Evolutionary conservation across 2,329 filamentous ascomycete species (phyloP).

Genomic region (Fonsecaea pugnacius): DNA sequence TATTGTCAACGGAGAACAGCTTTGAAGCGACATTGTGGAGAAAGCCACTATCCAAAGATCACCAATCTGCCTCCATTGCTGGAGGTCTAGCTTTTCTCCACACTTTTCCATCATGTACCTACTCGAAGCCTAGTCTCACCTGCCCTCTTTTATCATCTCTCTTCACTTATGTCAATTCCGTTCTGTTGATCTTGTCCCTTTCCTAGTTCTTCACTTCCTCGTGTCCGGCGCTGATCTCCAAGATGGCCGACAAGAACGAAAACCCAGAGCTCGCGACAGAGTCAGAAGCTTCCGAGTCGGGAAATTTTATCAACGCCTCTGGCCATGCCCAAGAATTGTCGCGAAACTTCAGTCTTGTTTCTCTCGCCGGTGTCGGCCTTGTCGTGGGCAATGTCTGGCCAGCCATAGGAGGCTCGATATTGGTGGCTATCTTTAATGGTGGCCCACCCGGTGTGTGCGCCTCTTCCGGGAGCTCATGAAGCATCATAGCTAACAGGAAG

Average conservation of each 20-base stretch:
- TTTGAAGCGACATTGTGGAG: not conserved
- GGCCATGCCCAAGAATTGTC: conserved; percentile 67
- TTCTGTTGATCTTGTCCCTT: not conserved
- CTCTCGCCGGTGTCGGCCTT: conserved; percentile 63
- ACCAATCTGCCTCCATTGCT: not conserved
- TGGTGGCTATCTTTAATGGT: conserved; percentile 36
- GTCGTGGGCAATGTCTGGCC: conserved; percentile 69
- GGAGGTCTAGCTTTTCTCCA: not conserved
- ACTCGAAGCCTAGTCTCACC: not conserved
- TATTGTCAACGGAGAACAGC: not conserved
- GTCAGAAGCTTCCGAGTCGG: conserved; percentile 4
- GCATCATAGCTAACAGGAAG: not conserved
- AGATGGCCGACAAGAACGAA: conserved; percentile 15
- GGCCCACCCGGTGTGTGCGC: conserved; percentile 27
- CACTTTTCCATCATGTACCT: not conserved
- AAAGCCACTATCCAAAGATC: not conserved
- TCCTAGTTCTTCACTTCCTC: not conserved
- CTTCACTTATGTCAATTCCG: not conserved
- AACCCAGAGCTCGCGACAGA: conserved; percentile 10
- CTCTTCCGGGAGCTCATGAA: not conserved
- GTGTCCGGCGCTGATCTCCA: not conserved
- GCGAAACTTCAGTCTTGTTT: conserved; percentile 65
- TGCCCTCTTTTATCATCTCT: conserved; percentile 2
- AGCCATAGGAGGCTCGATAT: conserved; percentile 32
- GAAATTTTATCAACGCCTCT: conserved; percentile 60